Evolutionary conservation across 148 eudicot genomes (phyloP).

Genomic region (Cornus controversa): DNA sequence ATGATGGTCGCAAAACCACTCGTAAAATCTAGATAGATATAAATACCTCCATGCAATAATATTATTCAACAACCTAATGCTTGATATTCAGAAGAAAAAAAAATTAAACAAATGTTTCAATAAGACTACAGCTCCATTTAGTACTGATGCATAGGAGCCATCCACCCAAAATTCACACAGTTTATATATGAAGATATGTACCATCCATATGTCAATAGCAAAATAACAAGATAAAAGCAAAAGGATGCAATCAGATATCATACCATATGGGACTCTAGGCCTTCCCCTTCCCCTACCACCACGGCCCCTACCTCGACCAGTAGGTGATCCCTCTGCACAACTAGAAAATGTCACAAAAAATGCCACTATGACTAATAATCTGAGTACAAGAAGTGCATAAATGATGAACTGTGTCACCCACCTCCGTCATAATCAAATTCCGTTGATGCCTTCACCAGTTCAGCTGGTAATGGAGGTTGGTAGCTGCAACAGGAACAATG

Average conservation of each 20-base stretch:
- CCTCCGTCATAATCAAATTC: constrained; percentile 86
- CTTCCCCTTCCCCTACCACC: constrained; percentile 94
- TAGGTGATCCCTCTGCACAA: constrained; percentile 73
- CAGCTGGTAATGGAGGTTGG: constrained; percentile 93
- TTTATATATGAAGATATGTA: not conserved
- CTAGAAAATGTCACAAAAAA: constrained; percentile 22
- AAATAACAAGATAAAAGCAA: not conserved
- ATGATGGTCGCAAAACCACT: not conserved
- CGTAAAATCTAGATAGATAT: not conserved
- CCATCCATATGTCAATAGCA: not conserved
- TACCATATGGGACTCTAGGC: constrained; percentile 52
- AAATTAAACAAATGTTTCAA: not conserved
- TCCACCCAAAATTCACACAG: not conserved
- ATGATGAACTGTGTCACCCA: constrained; percentile 7
- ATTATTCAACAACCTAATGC: not conserved
- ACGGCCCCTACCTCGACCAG: constrained; percentile 83
- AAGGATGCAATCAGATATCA: constrained; percentile 24
- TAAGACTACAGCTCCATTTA: not conserved
- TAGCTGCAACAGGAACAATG: constrained; percentile 46
- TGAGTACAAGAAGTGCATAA: not conserved
- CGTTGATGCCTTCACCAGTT: constrained; percentile 67
- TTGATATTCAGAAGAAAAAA: not conserved
- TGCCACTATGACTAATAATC: not conserved
- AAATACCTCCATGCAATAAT: not conserved
- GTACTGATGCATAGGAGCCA: not conserved